A percentile compares a stretch with the other conserved stretches of the same genome.
Conservation (phyloP, 495 filamentous ascomycete species). For the Bathelium albidoporum region DNA sequence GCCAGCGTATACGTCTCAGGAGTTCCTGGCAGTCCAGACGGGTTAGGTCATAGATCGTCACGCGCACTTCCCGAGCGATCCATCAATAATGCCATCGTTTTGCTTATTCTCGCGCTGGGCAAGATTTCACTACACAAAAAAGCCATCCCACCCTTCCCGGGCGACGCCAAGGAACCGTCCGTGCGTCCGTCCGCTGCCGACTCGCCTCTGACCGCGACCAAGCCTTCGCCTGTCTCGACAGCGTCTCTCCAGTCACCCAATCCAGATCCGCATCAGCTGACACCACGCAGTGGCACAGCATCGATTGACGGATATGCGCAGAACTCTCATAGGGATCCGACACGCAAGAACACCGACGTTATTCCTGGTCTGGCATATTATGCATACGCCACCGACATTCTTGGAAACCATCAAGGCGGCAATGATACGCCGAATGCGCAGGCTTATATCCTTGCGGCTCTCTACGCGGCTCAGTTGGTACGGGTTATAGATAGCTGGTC, state of each 20-base stretch:
- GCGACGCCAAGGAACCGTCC: slow-evolving; percentile 23
- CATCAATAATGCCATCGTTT: slow-evolving; percentile 63
- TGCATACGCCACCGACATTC: slow-evolving; percentile 73
- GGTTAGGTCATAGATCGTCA: slow-evolving; percentile 20
- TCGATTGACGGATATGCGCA: neutral
- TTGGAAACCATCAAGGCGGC: slow-evolving; percentile 67
- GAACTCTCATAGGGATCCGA: neutral
- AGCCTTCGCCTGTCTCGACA: neutral
- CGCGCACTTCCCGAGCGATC: slow-evolving; percentile 39
- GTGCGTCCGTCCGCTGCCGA: neutral
- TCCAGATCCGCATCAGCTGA: neutral
- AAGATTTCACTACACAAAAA: slow-evolving; percentile 63
- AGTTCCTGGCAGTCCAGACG: neutral
- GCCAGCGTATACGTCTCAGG: slow-evolving; percentile 13
- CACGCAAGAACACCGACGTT: slow-evolving; percentile 61
- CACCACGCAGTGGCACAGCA: neutral
- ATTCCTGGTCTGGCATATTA: slow-evolving; percentile 88
- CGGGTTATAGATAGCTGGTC: slow-evolving; percentile 82
- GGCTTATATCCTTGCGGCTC: slow-evolving; percentile 71
- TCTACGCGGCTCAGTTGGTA: slow-evolving; percentile 81
- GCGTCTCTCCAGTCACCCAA: neutral
- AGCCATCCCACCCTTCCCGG: slow-evolving; percentile 51
- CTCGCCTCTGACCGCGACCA: neutral
- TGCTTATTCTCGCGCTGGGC: slow-evolving; percentile 76
- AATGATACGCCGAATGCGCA: slow-evolving; percentile 74